Evolutionary conservation across 2,329 filamentous ascomycete species (phyloP).

Genomic region (Ustulina deusta): DNA sequence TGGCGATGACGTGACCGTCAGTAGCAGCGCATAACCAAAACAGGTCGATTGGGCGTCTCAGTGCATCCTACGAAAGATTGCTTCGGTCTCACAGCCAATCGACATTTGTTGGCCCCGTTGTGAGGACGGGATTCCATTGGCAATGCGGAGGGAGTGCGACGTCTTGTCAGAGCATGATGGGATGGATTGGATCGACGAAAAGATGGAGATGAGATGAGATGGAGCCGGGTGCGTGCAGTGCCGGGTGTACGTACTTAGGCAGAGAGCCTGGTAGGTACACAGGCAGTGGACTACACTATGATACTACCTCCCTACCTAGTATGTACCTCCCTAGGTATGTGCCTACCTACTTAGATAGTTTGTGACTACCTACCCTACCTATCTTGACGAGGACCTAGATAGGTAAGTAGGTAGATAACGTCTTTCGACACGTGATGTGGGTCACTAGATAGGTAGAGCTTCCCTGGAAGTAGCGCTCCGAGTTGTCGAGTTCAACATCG

Average conservation of each 20-base stretch:
- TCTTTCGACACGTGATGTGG: constrained; percentile 22
- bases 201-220: constrained; percentile 9
- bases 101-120: constrained; percentile 15
- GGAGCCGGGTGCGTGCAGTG: background rate
- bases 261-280: too few species aligned
- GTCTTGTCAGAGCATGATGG: constrained; percentile 15
- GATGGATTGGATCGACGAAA: background rate
- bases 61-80: constrained; percentile 26
- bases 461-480: constrained; percentile 1
- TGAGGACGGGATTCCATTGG: constrained; percentile 14
- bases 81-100: constrained; percentile 13
- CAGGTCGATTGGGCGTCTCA: constrained; percentile 29
- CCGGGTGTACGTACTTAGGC: background rate
- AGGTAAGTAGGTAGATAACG: background rate
- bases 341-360: background rate
- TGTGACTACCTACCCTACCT: too few species aligned
- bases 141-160: constrained; percentile 24
- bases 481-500: too few species aligned
- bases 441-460: background rate
- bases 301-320: background rate
- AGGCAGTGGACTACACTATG: too few species aligned
- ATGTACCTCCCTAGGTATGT: background rate
- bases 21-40: constrained; percentile 13
- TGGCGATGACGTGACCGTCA: constrained; percentile 22
- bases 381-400: too few species aligned